phyloP scores from a whole-genome alignment of 163 green algal genomes.

The Scenedesmus sp. region DNA sequence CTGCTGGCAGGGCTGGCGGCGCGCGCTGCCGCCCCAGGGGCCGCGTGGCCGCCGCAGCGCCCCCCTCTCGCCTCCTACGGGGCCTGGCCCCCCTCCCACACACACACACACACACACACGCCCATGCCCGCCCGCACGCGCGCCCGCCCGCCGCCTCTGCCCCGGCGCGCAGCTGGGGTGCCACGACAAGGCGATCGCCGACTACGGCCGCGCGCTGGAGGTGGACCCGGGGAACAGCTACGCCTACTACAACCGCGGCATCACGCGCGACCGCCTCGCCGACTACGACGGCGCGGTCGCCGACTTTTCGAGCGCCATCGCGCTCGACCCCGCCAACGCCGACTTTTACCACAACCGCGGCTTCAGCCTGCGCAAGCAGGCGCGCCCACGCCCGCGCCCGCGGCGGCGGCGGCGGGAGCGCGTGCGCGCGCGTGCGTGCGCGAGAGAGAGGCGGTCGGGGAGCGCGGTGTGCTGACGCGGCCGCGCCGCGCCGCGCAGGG shows the following conservation, averaged over 20 bases:
- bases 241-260: conserved; percentile 88
- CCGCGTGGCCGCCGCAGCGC: no score
- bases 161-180: conserved; percentile 73
- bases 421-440: background rate
- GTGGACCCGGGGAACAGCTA: conserved; percentile 73
- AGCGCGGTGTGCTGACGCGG: no score
- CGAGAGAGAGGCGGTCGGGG: no score
- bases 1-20: background rate
- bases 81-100: no score
- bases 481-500: conserved; percentile 59
- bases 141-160: no score
- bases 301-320: conserved; percentile 78
- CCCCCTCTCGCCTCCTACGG: no score
- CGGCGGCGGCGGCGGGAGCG: background rate
- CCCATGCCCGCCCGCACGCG: no score
- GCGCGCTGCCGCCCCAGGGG: background rate
- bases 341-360: conserved; percentile 92
- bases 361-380: conserved; percentile 83
- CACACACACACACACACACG: no score
- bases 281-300: conserved; percentile 71
- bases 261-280: conserved; percentile 73
- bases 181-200: conserved; percentile 57
- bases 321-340: conserved; percentile 70
- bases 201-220: conserved; percentile 74
- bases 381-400: conserved; percentile 18